Percentiles rank a stretch among this genome's conserved stretches.
These are phyloP conservation scores for Cryomyces antarcticus DNA, from an alignment of 495 filamentous ascomycete species.

Conservation along the genomic window DNA sequence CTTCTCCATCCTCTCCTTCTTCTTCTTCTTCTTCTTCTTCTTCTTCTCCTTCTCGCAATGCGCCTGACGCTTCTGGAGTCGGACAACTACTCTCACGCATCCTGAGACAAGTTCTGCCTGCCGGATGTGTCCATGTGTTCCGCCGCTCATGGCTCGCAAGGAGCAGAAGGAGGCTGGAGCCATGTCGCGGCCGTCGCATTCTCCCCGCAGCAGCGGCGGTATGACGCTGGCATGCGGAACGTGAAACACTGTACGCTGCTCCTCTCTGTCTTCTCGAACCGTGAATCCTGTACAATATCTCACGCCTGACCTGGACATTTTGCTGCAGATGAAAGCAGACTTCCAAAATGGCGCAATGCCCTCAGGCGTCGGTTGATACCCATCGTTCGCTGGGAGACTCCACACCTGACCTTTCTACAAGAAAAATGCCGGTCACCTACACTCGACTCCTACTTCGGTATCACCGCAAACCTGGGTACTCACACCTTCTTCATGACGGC, in stretches of 20 bases:
- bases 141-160: neutral
- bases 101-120: too few relatives aligned
- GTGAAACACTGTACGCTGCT: conserved; percentile 17
- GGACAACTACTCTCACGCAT: too few relatives aligned
- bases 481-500: conserved; percentile 98
- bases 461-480: conserved; percentile 90
- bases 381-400: conserved; percentile 84
- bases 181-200: too few relatives aligned
- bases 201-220: neutral
- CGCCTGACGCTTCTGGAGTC: too few relatives aligned
- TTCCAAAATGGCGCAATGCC: conserved; percentile 77
- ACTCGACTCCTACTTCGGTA: conserved; percentile 87
- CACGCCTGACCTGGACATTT: neutral
- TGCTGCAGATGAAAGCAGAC: conserved; percentile 49
- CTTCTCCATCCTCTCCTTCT: too few relatives aligned
- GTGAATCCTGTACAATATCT: neutral
- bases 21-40: too few relatives aligned
- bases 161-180: neutral
- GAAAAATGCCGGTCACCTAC: conserved; percentile 36
- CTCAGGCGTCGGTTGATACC: conserved; percentile 66
- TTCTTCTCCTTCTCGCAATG: too few relatives aligned
- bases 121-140: too few relatives aligned
- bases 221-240: conserved; percentile 19
- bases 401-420: conserved; percentile 75
- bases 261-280: neutral